Percentiles rank a stretch among this genome's conserved stretches.
Conservation (phyloP, 2,329 filamentous ascomycete species). For the Aspergillus fijiensis region DNA sequence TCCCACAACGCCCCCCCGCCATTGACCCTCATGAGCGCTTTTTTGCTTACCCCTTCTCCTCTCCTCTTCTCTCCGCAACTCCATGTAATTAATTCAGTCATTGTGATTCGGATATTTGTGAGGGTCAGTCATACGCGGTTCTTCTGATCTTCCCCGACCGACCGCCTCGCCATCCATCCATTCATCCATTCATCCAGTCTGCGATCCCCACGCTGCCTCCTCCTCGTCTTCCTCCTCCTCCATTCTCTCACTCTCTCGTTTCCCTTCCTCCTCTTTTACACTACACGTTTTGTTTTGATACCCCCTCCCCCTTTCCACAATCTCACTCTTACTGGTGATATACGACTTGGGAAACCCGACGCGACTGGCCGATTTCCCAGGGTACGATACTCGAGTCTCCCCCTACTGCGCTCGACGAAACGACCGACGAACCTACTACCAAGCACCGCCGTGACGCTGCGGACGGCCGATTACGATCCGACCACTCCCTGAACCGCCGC, state of each 20-base stretch:
- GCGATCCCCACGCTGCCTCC: conserved; percentile 18
- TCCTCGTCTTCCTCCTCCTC: conserved; percentile 8
- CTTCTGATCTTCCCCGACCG: conserved; percentile 21
- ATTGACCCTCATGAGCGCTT: not conserved
- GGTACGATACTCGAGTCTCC: conserved; percentile 16
- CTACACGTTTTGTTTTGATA: conserved; percentile 3
- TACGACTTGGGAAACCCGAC: conserved; percentile 1
- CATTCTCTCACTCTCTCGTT: conserved; percentile 3
- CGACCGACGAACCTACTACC: conserved; percentile 1
- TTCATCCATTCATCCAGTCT: conserved; percentile 25
- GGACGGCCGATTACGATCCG: conserved; percentile 20
- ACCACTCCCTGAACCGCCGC: conserved; percentile 15
- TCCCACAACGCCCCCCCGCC: not conserved
- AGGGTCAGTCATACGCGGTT: not conserved
- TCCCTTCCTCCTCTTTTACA: not conserved
- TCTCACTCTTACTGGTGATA: conserved; percentile 4
- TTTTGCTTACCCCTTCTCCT: not conserved
- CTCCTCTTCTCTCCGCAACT: not conserved
- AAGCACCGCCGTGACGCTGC: conserved; percentile 8
- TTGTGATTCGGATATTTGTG: not conserved
- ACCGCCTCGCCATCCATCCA: conserved; percentile 27
- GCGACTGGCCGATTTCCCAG: conserved; percentile 17
- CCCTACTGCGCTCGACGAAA: conserved; percentile 17
- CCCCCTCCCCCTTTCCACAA: not conserved
- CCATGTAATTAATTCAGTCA: not conserved